Conservation (phyloP, 495 filamentous ascomycete genomes). For the Terfezia boudieri region DNA sequence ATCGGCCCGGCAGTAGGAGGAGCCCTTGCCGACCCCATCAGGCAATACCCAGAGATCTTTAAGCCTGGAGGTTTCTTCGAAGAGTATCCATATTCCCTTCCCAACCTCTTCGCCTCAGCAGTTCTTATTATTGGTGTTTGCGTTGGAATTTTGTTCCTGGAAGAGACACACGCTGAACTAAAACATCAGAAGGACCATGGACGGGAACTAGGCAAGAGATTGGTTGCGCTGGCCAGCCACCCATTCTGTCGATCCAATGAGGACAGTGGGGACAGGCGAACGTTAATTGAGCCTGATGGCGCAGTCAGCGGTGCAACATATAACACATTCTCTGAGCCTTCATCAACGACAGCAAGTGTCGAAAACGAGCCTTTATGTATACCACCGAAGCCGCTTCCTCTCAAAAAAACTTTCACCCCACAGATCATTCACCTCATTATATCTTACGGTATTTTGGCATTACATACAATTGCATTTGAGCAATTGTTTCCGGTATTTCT, state of each 20-base stretch:
- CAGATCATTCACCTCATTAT: slow-evolving; percentile 68
- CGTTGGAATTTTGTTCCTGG: slow-evolving; percentile 71
- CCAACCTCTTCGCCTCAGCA: slow-evolving; percentile 71
- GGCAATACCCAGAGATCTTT: slow-evolving; percentile 60
- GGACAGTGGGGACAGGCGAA: not conserved
- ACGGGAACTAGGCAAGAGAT: slow-evolving; percentile 40
- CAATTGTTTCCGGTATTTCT: slow-evolving; percentile 81
- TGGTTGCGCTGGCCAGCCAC: not conserved
- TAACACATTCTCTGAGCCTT: slow-evolving; percentile 45
- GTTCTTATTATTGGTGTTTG: slow-evolving; percentile 57
- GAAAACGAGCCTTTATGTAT: slow-evolving; percentile 7
- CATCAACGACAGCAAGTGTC: slow-evolving; percentile 22
- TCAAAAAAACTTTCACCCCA: slow-evolving; percentile 42
- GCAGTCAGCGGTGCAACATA: slow-evolving; percentile 29
- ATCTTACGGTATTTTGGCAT: slow-evolving; percentile 80
- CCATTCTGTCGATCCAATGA: not conserved
- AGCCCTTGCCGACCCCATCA: slow-evolving; percentile 63
- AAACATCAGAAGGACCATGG: slow-evolving; percentile 55
- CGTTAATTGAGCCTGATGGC: slow-evolving; percentile 6
- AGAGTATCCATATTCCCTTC: slow-evolving; percentile 69
- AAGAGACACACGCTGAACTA: slow-evolving; percentile 82
- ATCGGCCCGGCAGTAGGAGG: slow-evolving; percentile 81
- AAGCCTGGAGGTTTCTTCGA: slow-evolving; percentile 54
- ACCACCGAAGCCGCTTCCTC: slow-evolving; percentile 16
- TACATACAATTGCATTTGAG: slow-evolving; percentile 88